A percentile compares a stretch with the other conserved stretches of the same genome.
phyloP scores from a whole-genome alignment of 2,329 filamentous ascomycete species.

The Fusarium tanahbumbuense region DNA sequence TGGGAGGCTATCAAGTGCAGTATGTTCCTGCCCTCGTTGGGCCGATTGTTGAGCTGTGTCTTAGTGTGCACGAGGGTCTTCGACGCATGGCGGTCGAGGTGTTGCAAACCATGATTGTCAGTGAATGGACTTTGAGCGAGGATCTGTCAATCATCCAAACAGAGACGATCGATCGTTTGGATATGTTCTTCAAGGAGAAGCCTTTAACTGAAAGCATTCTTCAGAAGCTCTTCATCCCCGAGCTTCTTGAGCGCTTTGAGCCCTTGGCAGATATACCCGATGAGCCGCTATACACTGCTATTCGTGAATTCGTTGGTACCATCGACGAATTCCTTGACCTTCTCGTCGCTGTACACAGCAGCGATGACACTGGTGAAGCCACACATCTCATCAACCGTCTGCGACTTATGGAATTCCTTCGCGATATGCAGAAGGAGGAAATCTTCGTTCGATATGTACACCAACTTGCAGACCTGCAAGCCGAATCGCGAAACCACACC shows the following conservation, averaged over 20 bases:
- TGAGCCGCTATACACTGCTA: conserved; percentile 79
- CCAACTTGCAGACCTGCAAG: conserved; percentile 84
- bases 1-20: conserved; percentile 98
- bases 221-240: conserved; percentile 91
- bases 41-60: conserved; percentile 90
- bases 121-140: conserved; percentile 96
- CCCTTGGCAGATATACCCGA: conserved; percentile 73
- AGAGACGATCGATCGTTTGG: conserved; percentile 95
- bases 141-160: conserved; percentile 92
- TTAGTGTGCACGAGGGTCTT: conserved; percentile 94
- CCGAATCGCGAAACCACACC: conserved; percentile 79
- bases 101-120: conserved; percentile 96
- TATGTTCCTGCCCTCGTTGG: conserved; percentile 94
- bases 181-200: conserved; percentile 89
- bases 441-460: conserved; percentile 97
- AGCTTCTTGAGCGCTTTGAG: conserved; percentile 84
- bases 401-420: conserved; percentile 93
- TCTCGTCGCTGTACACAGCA: conserved; percentile 87
- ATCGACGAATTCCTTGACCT: conserved; percentile 93
- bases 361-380: conserved; percentile 77
- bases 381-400: conserved; percentile 88
- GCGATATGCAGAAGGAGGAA: conserved; percentile 96
- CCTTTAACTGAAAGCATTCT: conserved; percentile 87
- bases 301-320: conserved; percentile 83
- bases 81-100: conserved; percentile 92